Evolutionary conservation across 768 basidiomycete species (phyloP), one percentile per base, ranked within the genome.

Genomic region (Boletales sp.): DNA sequence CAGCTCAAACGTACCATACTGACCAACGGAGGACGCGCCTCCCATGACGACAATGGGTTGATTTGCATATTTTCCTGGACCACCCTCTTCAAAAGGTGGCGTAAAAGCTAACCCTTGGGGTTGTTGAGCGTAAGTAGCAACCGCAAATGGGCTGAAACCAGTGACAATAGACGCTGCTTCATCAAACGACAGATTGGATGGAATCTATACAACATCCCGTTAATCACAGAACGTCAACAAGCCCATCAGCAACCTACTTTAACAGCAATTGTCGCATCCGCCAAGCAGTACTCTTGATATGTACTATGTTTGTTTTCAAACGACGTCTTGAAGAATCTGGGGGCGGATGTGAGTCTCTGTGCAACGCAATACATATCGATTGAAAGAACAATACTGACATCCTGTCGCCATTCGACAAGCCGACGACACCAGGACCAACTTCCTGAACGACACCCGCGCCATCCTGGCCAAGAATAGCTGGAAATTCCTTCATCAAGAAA

Each of bases 21-120:
- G 71, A 2, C 72, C 74, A 8, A 74, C 53, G n/a, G 67, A 69
- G 12, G 62, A 56, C 6, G 71, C 57, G 15, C 73, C 74, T 36
- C 71, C 74, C 38, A 72, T 53, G 14, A 74, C 57, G 8, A 75
- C 9, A 17, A 69, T 54, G 3, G 70, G 66, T 48, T 67, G 61
- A 14, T 57, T 59, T 8, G 59, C 54, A 49, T 72, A 68, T 46
- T 66, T 68, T 10, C 60, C 70, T 9, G 51, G 43, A 2, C 67
- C 67, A 6, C 57, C 62, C n/a, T 48, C 51, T 14, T 59, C 58
- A 51, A 67, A 71, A 1, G 69, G 68, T 21, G 67, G 50, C 4
- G 47, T 48, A 13, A 68, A 31, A 10, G 48, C 70, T 13, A 62
- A 54, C 11, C 68, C 68, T n/a, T 55, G 34, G 1, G 65, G 61